Conservation (phyloP, 139 green algal genomes). For the Coccomyxa sp. region DNA sequence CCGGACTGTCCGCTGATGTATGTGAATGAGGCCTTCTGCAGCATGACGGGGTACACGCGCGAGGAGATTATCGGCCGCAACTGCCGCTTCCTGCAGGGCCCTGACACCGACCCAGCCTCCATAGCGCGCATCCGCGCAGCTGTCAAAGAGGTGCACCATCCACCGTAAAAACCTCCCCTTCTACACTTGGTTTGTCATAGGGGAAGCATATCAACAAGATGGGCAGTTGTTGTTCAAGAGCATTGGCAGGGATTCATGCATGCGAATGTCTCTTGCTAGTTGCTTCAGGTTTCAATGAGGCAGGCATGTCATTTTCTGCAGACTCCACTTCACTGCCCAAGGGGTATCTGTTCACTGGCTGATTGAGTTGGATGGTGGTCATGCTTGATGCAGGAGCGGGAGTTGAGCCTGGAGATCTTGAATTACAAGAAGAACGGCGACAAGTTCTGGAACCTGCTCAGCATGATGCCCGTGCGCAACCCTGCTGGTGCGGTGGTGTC, state of each 20-base stretch:
- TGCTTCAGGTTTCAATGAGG: too few relatives aligned
- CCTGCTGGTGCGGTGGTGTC: conserved; percentile 47
- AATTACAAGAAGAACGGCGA: conserved; percentile 71
- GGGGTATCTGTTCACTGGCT: too few relatives aligned
- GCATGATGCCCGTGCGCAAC: conserved; percentile 68
- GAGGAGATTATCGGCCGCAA: conserved; percentile 59
- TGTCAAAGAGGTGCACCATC: conserved; percentile 10
- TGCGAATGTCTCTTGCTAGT: too few relatives aligned
- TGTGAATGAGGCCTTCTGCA: conserved; percentile 68
- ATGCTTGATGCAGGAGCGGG: not conserved
- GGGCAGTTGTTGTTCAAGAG: too few relatives aligned
- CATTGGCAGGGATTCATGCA: too few relatives aligned
- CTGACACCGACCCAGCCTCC: conserved; percentile 26
- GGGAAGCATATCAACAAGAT: too few relatives aligned
- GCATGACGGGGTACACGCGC: conserved; percentile 75
- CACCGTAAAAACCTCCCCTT: not conserved
- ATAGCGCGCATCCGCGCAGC: conserved; percentile 37
- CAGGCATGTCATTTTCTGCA: too few relatives aligned
- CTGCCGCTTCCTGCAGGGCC: conserved; percentile 51
- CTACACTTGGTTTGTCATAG: conserved; percentile 7
- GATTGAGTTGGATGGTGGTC: too few relatives aligned
- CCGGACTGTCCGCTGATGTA: conserved; percentile 86
- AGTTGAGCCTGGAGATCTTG: conserved; percentile 28
- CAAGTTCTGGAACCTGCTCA: conserved; percentile 72
- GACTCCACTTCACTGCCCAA: too few relatives aligned